Evolutionary conservation across 2,329 filamentous ascomycete genomes (phyloP), one percentile per base, ranked within the genome.

Genomic region (Penicillium sp.): DNA sequence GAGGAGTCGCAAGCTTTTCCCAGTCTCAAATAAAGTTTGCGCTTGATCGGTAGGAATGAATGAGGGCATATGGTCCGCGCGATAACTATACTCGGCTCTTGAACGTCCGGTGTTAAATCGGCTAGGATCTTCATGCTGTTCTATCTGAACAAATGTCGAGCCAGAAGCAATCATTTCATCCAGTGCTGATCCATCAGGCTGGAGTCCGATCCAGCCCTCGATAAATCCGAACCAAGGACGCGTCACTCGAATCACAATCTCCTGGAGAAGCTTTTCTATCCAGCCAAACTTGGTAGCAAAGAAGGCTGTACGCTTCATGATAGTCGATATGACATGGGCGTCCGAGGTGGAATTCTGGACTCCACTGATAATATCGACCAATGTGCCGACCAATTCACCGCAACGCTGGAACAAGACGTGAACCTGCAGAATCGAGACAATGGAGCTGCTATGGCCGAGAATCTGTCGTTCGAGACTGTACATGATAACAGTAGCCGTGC

Each of bases 201-300:
- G 73, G 8, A 85, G 73, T 0, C 86, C 86, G 42, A 89, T 77
- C 85, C 85, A 92, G 53, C 81, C 78, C 48, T 82, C 75, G 6
- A 84, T 69, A 35, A 81, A 74, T 35, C 79, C 73, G 6, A 84
- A 66, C 76, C 82, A 88, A 0, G 83, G 83, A 17, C 65, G 64
- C 1, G 78, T 78, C 1, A 82, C 77, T 26, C 75, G 70, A 30
- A 71, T 68, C 11, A 92, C 60, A 0, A 90, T 71, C 44, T 86
- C 78, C 11, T 80, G 75, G 54, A 86, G 74, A 20, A 85, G 73
- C 14, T 75, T 71, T 13, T 76, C 75, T 14, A 88, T 62, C 41
- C 78, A 75, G 9, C 69, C 67, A 33, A 79, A 76, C 20, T 75
- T 73, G 47, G 84, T 76, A 41, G 87, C 80, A 4, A 80, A 72